Percentiles rank a stretch among this genome's conserved stretches.
Evolutionary conservation across 352 stramenopile species (phyloP).

Genomic region (Globisporangium orthogonon): DNA sequence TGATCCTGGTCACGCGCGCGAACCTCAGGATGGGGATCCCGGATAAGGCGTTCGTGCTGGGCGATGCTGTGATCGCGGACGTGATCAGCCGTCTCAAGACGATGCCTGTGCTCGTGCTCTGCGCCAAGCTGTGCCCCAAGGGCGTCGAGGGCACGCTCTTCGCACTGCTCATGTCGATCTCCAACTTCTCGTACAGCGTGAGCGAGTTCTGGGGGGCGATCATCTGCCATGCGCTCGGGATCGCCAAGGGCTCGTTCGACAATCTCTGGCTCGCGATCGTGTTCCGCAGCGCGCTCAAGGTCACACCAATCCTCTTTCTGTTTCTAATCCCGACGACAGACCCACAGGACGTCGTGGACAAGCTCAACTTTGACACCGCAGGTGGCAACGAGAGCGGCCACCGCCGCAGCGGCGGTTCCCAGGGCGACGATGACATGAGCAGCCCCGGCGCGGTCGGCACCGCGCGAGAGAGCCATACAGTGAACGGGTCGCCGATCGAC

Average conservation of each 20-base stretch:
- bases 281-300: slow-evolving; percentile 87
- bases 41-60: slow-evolving; percentile 93
- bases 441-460: slow-evolving; percentile 19
- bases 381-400: slow-evolving; percentile 8
- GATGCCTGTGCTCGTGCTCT: slow-evolving; percentile 94
- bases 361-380: slow-evolving; percentile 45
- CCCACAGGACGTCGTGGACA: slow-evolving; percentile 68
- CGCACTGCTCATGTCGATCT: slow-evolving; percentile 96
- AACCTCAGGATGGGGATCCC: slow-evolving; percentile 92
- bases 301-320: slow-evolving; percentile 89
- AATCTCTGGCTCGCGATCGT: slow-evolving; percentile 89
- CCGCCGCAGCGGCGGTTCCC: slow-evolving; percentile 4
- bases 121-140: slow-evolving; percentile 91
- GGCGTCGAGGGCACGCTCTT: slow-evolving; percentile 96
- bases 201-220: slow-evolving; percentile 91
- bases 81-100: slow-evolving; percentile 79
- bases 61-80: slow-evolving; percentile 90
- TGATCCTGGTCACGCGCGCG: slow-evolving; percentile 88
- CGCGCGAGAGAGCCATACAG: slow-evolving; percentile 38
- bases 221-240: slow-evolving; percentile 85
- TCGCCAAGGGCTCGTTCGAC: slow-evolving; percentile 90
- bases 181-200: slow-evolving; percentile 92
- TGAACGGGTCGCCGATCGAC: slow-evolving; percentile 22
- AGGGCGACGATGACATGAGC: slow-evolving; percentile 21
- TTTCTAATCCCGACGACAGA: slow-evolving; percentile 75